Percentiles rank a stretch among this genome's conserved stretches.
Evolutionary conservation across 139 green algal genomes (phyloP).

Genomic region (Chlamydomonas asymmetrica): DNA sequence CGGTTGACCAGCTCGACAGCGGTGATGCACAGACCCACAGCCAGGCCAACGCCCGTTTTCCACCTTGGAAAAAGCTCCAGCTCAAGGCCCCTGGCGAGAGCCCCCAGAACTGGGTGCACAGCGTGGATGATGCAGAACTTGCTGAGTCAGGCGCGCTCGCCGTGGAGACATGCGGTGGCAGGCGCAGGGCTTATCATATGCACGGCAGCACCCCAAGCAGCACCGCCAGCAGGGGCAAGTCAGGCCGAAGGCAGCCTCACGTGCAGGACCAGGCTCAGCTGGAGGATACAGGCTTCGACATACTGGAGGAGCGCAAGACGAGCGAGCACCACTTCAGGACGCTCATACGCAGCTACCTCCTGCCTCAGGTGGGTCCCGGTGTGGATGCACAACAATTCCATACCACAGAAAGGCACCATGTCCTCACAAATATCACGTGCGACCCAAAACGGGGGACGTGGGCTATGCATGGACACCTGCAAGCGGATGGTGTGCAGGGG

Average conservation of each 20-base stretch:
- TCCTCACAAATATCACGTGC: background rate
- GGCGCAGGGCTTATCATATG: too few species aligned
- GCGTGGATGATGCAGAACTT: too few species aligned
- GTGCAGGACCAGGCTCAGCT: background rate
- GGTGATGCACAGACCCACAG: too few species aligned
- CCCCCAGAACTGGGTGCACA: too few species aligned
- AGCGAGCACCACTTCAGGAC: conserved; percentile 25
- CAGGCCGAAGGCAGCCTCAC: too few species aligned
- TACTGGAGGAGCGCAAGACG: conserved; percentile 52
- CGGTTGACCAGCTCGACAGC: too few species aligned
- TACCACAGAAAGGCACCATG: background rate
- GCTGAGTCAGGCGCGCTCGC: too few species aligned
- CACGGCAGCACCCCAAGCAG: too few species aligned
- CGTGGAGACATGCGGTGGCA: conserved; percentile 6
- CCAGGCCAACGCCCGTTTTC: too few species aligned
- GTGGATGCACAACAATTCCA: too few species aligned
- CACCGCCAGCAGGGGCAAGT: too few species aligned
- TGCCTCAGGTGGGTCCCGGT: conserved; percentile 40
- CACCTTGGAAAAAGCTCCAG: conserved; percentile 6
- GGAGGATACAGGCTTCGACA: conserved; percentile 40
- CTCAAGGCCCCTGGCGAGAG: too few species aligned
- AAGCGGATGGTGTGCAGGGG: background rate
- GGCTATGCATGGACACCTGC: background rate
- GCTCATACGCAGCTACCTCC: conserved; percentile 45
- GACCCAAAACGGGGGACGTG: background rate